Evolutionary conservation across 1,284 basidiomycete species (phyloP).

Genomic region (Boletus smithii): DNA sequence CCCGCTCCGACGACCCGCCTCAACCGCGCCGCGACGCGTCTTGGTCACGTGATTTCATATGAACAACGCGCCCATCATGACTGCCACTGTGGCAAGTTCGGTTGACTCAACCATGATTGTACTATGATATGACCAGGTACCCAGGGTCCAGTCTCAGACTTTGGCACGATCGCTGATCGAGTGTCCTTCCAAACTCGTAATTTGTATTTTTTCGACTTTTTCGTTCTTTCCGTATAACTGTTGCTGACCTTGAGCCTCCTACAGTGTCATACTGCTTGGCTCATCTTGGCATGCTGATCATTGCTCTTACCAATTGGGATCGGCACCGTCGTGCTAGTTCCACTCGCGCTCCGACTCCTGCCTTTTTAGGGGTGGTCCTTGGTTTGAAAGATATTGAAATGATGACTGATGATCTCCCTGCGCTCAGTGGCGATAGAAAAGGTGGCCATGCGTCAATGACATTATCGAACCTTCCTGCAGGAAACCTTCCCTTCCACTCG

Average conservation of each 20-base stretch:
- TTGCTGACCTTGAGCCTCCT: no score
- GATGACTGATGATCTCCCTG: constrained; percentile 32
- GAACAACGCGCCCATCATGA: neutral
- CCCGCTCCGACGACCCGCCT: constrained; percentile 29
- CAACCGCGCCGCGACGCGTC: constrained; percentile 29
- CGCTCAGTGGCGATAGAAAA: constrained; percentile 33
- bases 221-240: constrained; percentile 8
- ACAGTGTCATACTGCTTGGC: no score
- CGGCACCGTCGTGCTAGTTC: neutral
- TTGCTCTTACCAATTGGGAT: constrained; percentile 1
- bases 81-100: no score
- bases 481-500: constrained; percentile 30
- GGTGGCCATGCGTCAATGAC: constrained; percentile 20
- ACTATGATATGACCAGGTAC: constrained; percentile 12
- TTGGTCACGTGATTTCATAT: constrained; percentile 23
- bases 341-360: constrained; percentile 16
- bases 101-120: no score
- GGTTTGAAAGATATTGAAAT: constrained; percentile 32
- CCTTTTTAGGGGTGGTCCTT: constrained; percentile 28
- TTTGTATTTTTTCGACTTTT: constrained; percentile 17
- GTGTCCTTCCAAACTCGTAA: constrained; percentile 12
- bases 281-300: constrained; percentile 20
- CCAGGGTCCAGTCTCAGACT: constrained; percentile 7
- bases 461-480: constrained; percentile 30
- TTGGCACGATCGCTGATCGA: constrained; percentile 26